These are phyloP conservation scores for Arabis hirsuta DNA, from an alignment of 345 rosid species.

Conservation along the genomic window DNA sequence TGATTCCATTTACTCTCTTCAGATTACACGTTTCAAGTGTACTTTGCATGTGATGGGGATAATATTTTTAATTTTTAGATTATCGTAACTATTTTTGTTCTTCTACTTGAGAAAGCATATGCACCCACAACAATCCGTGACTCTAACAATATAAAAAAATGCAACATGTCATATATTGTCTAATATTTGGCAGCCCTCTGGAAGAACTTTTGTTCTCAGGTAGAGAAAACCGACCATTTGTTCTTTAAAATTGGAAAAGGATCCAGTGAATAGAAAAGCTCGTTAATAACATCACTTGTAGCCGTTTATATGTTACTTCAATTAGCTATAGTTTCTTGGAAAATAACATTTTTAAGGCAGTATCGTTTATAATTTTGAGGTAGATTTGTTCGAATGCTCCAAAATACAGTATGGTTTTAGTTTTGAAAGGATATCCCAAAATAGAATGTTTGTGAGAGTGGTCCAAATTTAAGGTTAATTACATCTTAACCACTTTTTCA, in stretches of 20 bases:
- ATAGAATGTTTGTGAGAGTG: too few relatives aligned
- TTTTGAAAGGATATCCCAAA: too few relatives aligned
- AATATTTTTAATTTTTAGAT: not conserved
- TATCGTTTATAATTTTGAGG: too few relatives aligned
- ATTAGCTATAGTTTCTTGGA: not conserved
- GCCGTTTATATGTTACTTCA: not conserved
- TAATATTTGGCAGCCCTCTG: not conserved
- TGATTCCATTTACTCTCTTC: slow-evolving; percentile 24
- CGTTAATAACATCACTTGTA: not conserved
- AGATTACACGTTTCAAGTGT: slow-evolving; percentile 36
- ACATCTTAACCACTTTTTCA: too few relatives aligned
- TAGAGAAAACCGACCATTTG: not conserved
- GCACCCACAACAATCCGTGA: slow-evolving; percentile 20
- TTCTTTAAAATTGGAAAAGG: not conserved
- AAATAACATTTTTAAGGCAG: too few relatives aligned
- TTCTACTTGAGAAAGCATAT: slow-evolving; percentile 26
- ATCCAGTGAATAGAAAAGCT: slow-evolving; percentile 15
- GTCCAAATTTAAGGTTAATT: too few relatives aligned
- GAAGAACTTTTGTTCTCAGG: not conserved
- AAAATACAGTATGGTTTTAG: too few relatives aligned
- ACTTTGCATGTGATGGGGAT: slow-evolving; percentile 30
- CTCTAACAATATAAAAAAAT: not conserved
- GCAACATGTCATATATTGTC: slow-evolving; percentile 22
- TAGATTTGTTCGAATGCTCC: too few relatives aligned
- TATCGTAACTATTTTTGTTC: not conserved